Evolutionary conservation across 192 early-diverging fungal species (phyloP).

Genomic region (Lobosporangium transversale): DNA sequence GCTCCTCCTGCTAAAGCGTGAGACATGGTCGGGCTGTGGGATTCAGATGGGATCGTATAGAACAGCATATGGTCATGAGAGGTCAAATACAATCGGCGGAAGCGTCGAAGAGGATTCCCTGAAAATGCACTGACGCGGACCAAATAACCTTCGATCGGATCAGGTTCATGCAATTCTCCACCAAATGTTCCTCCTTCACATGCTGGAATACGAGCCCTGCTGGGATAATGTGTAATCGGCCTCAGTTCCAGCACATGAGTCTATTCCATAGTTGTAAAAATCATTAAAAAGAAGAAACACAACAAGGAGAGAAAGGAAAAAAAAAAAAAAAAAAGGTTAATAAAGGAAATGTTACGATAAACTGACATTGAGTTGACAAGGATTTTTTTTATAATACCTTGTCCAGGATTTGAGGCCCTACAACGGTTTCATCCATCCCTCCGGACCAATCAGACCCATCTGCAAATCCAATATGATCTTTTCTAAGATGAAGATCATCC

Average conservation of each 20-base stretch:
- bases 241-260: constrained; percentile 52
- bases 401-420: constrained; percentile 53
- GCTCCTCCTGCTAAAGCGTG: too few species aligned
- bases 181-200: background rate
- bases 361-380: too few species aligned
- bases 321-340: background rate
- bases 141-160: constrained; percentile 52
- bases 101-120: constrained; percentile 33
- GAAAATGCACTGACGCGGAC: constrained; percentile 47
- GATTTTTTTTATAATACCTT: too few species aligned
- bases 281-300: too few species aligned
- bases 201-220: constrained; percentile 6
- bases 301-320: background rate
- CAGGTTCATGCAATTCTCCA: constrained; percentile 35
- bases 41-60: constrained; percentile 31
- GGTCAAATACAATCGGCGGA: constrained; percentile 47
- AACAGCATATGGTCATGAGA: constrained; percentile 54
- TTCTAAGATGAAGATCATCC: constrained; percentile 20
- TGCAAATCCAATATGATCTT: constrained; percentile 44
- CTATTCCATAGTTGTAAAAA: too few species aligned
- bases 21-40: constrained; percentile 44
- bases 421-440: constrained; percentile 35
- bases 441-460: constrained; percentile 47
- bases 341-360: background rate
- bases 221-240: constrained; percentile 52